A percentile compares a stretch with the other conserved stretches of the same genome.
Conservation (phyloP, 208 protist species). For the Crithidia mellificae region DNA sequence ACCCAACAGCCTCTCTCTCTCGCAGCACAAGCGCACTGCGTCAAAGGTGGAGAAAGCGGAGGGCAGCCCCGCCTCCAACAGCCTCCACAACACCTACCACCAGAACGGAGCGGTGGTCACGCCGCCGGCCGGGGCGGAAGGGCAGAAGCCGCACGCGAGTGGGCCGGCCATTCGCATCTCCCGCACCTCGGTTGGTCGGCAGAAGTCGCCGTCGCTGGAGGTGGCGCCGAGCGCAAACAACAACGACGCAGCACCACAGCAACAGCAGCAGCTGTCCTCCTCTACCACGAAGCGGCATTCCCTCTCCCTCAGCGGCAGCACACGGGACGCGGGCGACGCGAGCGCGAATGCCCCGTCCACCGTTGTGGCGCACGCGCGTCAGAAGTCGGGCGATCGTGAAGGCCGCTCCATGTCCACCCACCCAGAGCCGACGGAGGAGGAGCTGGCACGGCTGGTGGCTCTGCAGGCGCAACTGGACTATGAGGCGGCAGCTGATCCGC, state of each 20-base stretch:
- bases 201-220: conserved; percentile 14
- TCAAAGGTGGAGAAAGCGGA: not conserved
- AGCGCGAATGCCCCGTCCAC: not conserved
- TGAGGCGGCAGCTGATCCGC: conserved; percentile 44
- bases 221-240: not conserved
- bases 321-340: conserved; percentile 4
- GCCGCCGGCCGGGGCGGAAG: not conserved
- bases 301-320: conserved; percentile 16
- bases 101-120: conserved; percentile 13
- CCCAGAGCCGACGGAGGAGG: conserved; percentile 40
- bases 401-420: conserved; percentile 10
- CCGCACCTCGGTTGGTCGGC: not conserved
- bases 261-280: conserved; percentile 1
- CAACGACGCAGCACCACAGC: not conserved
- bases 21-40: conserved; percentile 2
- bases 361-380: conserved; percentile 6
- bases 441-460: conserved; percentile 52
- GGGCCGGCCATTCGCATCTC: conserved; percentile 2
- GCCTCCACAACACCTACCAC: conserved; percentile 5
- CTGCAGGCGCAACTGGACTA: conserved; percentile 66
- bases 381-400: conserved; percentile 19
- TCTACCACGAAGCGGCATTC: conserved; percentile 10
- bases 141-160: not conserved
- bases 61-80: not conserved
- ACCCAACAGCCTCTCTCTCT: not conserved